A percentile compares a stretch with the other conserved stretches of the same genome.
Evolutionary conservation across 106 monocot genomes (phyloP).

Genomic region (Platanthera zijinensis): DNA sequence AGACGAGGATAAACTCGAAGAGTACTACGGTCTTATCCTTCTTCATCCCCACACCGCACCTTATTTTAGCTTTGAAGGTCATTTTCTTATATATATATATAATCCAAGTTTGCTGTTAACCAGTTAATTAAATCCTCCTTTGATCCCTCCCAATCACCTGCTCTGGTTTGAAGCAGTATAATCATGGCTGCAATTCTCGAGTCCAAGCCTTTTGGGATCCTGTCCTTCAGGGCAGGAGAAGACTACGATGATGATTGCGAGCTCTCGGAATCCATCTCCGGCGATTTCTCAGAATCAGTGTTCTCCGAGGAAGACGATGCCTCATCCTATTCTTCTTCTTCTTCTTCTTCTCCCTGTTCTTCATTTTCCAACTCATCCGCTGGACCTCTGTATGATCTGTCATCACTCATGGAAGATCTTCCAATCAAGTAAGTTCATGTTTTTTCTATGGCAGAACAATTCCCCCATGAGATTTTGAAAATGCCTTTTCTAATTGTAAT

Average conservation of each 20-base stretch:
- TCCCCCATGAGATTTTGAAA: too few relatives aligned
- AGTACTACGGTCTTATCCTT: not conserved
- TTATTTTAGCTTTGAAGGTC: not conserved
- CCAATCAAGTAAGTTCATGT: not conserved
- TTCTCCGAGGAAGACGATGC: not conserved
- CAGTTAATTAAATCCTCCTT: too few relatives aligned
- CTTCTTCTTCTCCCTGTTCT: not conserved
- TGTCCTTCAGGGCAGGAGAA: not conserved
- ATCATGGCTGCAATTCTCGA: not conserved
- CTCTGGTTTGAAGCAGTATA: not conserved
- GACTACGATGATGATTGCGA: not conserved
- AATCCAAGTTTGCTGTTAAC: too few relatives aligned
- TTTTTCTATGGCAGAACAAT: too few relatives aligned
- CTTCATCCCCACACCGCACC: not conserved
- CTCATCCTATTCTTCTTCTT: not conserved
- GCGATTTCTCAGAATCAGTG: not conserved
- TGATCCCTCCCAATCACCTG: not conserved
- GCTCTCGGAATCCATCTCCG: not conserved
- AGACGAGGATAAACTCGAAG: not conserved
- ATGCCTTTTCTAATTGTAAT: not conserved
- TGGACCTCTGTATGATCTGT: constrained; percentile 3
- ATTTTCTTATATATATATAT: too few relatives aligned
- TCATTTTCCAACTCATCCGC: not conserved
- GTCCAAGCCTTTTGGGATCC: not conserved
- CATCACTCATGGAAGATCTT: constrained; percentile 1